Evolutionary conservation across 2,329 filamentous ascomycete genomes (phyloP), one percentile per base, ranked within the genome.

Genomic region (Capronia epimyces): DNA sequence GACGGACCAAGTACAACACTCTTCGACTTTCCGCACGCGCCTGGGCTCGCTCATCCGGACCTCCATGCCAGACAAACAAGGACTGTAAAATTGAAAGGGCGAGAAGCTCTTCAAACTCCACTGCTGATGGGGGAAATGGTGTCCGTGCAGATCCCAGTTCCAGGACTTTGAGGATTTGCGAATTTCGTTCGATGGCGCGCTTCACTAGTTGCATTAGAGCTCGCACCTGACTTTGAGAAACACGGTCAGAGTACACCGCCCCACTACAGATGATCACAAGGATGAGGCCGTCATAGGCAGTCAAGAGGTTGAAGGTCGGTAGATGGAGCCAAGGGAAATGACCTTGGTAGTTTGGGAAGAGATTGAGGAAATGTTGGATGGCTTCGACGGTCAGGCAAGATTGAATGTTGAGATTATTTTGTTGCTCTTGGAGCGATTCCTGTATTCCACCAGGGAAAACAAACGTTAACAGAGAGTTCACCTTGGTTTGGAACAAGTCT

Each of bases 251-350:
- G 67, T 89, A 89, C 50, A 86, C 85, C 34, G 85, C 84, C 31
- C 86, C 86, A 60, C 87, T 75, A 64, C 82, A 87, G 62, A 85
- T 81, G 74, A 89, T 85, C 55, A 77, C 76, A 53, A 86, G 75
- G 43, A 87, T 71, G 54, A 89, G 74, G 57, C 83, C 82, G 53
- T 82, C 80, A 64, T 84, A 82, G 41, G 81, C 79, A 55, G 82
- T 76, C 55, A 78, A 73, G 46, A 86, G 77, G 63, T 81, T 78
- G 68, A 89, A 87, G 7, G 84, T 86, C 29, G 84, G 78, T 65
- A 84, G 76, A 63, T 89, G 84, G 46, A 89, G 75, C 59, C 86
- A 76, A 16, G 84, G 81, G 71, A 86, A 87, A 66, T 89, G 85
- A 54, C 80, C 77, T 65, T 87, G 82, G 66, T 83, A 88, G 66